A percentile compares a stretch with the other conserved stretches of the same genome.
These are phyloP conservation scores for Vicia sativa DNA, from an alignment of 306 rosid genomes.

Conservation along the genomic window DNA sequence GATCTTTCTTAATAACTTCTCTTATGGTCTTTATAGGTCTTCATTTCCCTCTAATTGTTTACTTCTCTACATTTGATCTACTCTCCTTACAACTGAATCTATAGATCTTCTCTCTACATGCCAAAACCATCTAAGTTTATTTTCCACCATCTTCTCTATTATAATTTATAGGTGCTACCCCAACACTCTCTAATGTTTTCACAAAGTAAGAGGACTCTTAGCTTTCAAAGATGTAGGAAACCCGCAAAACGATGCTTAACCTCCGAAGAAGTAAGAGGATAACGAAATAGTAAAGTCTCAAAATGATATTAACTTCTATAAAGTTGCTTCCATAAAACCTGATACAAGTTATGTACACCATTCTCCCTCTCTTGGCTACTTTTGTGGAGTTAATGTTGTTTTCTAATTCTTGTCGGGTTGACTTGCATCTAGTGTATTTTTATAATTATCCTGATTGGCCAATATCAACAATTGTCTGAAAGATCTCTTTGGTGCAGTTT, in stretches of 20 bases:
- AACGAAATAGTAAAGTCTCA: slow-evolving; percentile 20
- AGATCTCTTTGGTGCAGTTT: slow-evolving; percentile 69
- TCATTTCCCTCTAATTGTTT: too few relatives aligned
- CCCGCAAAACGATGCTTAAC: slow-evolving; percentile 6
- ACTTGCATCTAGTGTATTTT: slow-evolving; percentile 39
- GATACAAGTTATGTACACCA: slow-evolving; percentile 14
- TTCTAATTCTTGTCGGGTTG: slow-evolving; percentile 38
- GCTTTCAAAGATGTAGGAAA: slow-evolving; percentile 12
- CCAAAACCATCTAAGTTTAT: too few relatives aligned
- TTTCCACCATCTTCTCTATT: too few relatives aligned
- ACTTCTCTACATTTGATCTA: too few relatives aligned
- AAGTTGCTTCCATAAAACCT: slow-evolving; percentile 12
- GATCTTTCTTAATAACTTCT: too few relatives aligned
- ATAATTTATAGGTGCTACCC: too few relatives aligned
- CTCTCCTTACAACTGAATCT: too few relatives aligned
- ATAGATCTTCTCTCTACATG: too few relatives aligned
- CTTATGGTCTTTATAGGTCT: too few relatives aligned
- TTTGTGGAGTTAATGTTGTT: slow-evolving; percentile 39
- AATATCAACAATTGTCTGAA: slow-evolving; percentile 41
- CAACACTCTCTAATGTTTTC: too few relatives aligned
- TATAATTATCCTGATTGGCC: slow-evolving; percentile 40
- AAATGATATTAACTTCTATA: slow-evolving; percentile 9
- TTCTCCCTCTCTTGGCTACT: slow-evolving; percentile 27
- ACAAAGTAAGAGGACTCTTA: neutral
- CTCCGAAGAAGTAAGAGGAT: neutral